Conservation (phyloP, 495 filamentous ascomycete genomes). For the Cercophora sp. region DNA sequence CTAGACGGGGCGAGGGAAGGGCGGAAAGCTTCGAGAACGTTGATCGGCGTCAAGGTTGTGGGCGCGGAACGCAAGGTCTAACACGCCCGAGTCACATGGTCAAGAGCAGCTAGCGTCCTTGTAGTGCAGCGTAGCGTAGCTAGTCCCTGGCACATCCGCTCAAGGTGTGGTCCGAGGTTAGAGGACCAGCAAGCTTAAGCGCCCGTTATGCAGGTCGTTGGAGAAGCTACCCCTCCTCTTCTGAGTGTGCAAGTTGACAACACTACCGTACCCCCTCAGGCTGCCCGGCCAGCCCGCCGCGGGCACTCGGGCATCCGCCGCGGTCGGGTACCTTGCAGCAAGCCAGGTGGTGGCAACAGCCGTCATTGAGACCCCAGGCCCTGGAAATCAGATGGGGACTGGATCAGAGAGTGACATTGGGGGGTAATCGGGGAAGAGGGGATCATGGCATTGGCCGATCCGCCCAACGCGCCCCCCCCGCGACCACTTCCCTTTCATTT, state of each 20-base stretch:
- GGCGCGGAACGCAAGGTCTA: not conserved
- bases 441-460: conserved; percentile 21
- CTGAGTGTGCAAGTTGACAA: no score
- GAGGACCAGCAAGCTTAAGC: conserved; percentile 10
- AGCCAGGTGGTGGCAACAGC: conserved; percentile 3
- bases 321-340: conserved; percentile 32
- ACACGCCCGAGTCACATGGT: not conserved
- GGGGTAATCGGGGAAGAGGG: conserved; percentile 2
- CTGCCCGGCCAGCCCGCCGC: not conserved
- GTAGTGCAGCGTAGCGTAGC: not conserved
- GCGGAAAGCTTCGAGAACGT: conserved; percentile 25
- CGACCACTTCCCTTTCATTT: conserved; percentile 25
- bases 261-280: conserved; percentile 8
- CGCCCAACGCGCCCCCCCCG: not conserved
- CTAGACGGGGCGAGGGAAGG: not conserved
- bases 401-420: conserved; percentile 16
- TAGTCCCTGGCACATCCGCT: not conserved
- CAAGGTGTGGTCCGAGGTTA: not conserved
- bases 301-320: not conserved
- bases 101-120: not conserved
- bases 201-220: conserved; percentile 6
- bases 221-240: conserved; percentile 7
- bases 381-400: conserved; percentile 17
- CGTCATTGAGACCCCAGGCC: conserved; percentile 5
- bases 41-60: conserved; percentile 12